Conservation (phyloP, 129 eudicot species). For the Tagetes erecta region DNA sequence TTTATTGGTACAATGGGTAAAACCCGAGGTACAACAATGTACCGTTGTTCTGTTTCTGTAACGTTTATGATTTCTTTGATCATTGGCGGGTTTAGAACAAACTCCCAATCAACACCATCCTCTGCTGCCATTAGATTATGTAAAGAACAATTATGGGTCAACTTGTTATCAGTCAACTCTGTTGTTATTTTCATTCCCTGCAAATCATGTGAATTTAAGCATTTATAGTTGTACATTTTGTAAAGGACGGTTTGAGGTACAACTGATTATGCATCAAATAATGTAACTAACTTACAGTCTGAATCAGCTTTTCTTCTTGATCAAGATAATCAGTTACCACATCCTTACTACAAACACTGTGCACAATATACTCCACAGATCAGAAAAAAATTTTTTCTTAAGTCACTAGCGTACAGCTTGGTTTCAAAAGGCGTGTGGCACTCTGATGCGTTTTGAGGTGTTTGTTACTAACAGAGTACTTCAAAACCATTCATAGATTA, state of each 20-base stretch:
- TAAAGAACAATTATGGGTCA: conserved; percentile 45
- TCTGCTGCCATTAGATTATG: conserved; percentile 71
- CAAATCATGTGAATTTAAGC: conserved; percentile 1
- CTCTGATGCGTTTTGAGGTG: too few species aligned
- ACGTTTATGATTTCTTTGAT: conserved; percentile 43
- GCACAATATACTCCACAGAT: conserved; percentile 24
- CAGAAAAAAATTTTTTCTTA: not conserved
- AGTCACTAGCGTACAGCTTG: not conserved
- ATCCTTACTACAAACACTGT: conserved; percentile 46
- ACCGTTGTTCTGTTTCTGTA: conserved; percentile 17
- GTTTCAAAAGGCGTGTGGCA: too few species aligned
- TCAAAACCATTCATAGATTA: too few species aligned
- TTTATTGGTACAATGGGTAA: conserved; percentile 55
- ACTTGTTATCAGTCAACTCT: conserved; percentile 30
- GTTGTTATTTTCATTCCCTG: conserved; percentile 20
- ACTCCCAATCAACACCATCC: conserved; percentile 33
- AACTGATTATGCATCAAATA: conserved; percentile 22
- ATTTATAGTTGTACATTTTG: conserved; percentile 7
- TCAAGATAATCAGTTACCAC: conserved; percentile 31
- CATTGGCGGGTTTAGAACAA: conserved; percentile 32
- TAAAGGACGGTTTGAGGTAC: conserved; percentile 37
- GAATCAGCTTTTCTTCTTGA: conserved; percentile 43
- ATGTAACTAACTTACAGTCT: conserved; percentile 50
- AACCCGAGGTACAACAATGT: conserved; percentile 33
- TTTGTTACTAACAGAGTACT: too few species aligned